Evolutionary conservation across 2,329 filamentous ascomycete species (phyloP).

Genomic region (Talaromyces islandicus): DNA sequence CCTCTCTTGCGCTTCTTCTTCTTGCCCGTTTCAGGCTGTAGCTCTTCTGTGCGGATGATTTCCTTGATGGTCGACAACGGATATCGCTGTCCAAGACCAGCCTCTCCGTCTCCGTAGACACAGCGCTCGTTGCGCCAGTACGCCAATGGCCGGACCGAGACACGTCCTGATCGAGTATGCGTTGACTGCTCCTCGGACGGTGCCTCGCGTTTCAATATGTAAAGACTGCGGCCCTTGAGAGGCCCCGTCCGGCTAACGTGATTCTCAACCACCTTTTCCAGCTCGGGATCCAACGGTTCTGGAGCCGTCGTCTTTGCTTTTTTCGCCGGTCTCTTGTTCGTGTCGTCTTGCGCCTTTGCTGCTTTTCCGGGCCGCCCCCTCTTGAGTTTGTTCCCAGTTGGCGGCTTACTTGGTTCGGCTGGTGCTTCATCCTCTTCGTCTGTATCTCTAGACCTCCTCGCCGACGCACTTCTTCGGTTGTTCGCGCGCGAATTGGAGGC

Average conservation of each 20-base stretch:
- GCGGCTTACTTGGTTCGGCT: slow-evolving; percentile 9
- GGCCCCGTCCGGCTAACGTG: slow-evolving; percentile 40
- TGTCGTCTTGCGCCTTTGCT: slow-evolving; percentile 19
- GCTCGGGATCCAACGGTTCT: slow-evolving; percentile 26
- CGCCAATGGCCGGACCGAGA: slow-evolving; percentile 70
- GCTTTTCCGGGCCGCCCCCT: slow-evolving; percentile 26
- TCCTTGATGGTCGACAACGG: slow-evolving; percentile 68
- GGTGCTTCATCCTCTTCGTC: slow-evolving; percentile 10
- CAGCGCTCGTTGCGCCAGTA: slow-evolving; percentile 83
- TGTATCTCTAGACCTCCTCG: slow-evolving; percentile 3
- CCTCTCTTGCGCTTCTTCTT: slow-evolving; percentile 28
- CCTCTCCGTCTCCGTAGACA: slow-evolving; percentile 60
- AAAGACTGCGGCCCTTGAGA: slow-evolving; percentile 42
- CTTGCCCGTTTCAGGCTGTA: slow-evolving; percentile 38
- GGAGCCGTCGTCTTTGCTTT: slow-evolving; percentile 23
- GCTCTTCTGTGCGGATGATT: slow-evolving; percentile 67
- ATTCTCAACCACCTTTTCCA: slow-evolving; percentile 38
- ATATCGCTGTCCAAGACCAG: slow-evolving; percentile 51
- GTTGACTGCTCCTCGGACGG: slow-evolving; percentile 50
- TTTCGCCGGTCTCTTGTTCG: slow-evolving; percentile 24
- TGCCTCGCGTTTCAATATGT: slow-evolving; percentile 47
- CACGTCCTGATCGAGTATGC: slow-evolving; percentile 71
- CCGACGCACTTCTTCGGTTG: not conserved
- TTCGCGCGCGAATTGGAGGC: slow-evolving; percentile 5
- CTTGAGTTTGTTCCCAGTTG: slow-evolving; percentile 17